Evolutionary conservation across 768 basidiomycete species (phyloP).

Genomic region (Suillus plorans): DNA sequence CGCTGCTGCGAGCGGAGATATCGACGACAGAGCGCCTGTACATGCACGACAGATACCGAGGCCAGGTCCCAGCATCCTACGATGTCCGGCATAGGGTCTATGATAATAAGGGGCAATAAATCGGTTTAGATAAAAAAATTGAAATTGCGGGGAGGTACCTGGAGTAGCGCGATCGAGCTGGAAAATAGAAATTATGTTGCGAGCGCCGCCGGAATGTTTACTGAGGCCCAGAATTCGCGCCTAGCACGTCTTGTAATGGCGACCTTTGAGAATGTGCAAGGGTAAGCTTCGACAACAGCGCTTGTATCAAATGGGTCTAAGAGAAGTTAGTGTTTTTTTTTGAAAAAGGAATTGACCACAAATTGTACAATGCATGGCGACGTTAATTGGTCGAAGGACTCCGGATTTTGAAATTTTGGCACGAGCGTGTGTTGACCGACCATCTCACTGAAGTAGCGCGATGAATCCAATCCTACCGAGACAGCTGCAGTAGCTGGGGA

Average conservation of each 20-base stretch:
- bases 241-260: neutral
- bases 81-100: neutral
- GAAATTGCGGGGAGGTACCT: neutral
- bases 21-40: neutral
- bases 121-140: neutral
- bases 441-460: neutral
- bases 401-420: neutral
- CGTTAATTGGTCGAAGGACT: neutral
- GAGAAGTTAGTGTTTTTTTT: neutral
- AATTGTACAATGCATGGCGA: neutral
- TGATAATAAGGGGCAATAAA: neutral
- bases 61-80: neutral
- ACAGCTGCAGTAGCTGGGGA: neutral
- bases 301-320: neutral
- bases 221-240: neutral
- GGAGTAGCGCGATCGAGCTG: neutral
- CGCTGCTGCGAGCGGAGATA: neutral
- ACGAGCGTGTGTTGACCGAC: neutral
- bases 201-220: neutral
- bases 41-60: neutral
- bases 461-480: neutral
- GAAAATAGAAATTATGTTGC: neutral
- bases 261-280: neutral
- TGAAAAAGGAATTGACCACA: neutral
- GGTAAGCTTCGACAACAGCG: neutral